Percentiles rank a stretch among this genome's conserved stretches.
These are phyloP conservation scores for Eucalyptus coolabah DNA, from an alignment of 345 rosid species.

Conservation along the genomic window DNA sequence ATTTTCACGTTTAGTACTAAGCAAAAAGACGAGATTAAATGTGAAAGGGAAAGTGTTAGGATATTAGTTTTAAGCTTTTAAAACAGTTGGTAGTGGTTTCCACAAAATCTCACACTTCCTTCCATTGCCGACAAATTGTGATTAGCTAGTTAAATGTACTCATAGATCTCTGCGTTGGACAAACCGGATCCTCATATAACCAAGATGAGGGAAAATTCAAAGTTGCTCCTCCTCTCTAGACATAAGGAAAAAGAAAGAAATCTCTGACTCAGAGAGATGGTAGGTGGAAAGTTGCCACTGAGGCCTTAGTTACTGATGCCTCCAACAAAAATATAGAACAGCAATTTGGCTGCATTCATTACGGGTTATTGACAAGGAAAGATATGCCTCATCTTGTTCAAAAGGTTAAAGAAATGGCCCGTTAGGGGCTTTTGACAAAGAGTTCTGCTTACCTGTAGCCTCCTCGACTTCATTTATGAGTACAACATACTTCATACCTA, in stretches of 20 bases:
- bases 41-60: no score
- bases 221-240: background rate
- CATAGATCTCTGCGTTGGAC: background rate
- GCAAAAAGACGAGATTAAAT: no score
- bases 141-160: background rate
- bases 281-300: background rate
- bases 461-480: background rate
- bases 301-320: background rate
- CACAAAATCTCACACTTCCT: background rate
- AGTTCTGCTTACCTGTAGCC: background rate
- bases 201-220: background rate
- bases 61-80: no score
- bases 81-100: fast-evolving
- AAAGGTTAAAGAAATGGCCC: background rate
- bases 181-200: background rate
- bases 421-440: background rate
- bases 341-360: background rate
- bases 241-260: background rate
- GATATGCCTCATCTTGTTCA: background rate
- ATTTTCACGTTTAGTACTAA: no score
- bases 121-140: background rate
- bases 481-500: no score
- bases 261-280: background rate
- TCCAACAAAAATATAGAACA: background rate
- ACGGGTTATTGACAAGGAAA: background rate